These are phyloP conservation scores for Hanseniaspora valbyensis DNA, from an alignment of 805 yeast genomes.

Conservation along the genomic window DNA sequence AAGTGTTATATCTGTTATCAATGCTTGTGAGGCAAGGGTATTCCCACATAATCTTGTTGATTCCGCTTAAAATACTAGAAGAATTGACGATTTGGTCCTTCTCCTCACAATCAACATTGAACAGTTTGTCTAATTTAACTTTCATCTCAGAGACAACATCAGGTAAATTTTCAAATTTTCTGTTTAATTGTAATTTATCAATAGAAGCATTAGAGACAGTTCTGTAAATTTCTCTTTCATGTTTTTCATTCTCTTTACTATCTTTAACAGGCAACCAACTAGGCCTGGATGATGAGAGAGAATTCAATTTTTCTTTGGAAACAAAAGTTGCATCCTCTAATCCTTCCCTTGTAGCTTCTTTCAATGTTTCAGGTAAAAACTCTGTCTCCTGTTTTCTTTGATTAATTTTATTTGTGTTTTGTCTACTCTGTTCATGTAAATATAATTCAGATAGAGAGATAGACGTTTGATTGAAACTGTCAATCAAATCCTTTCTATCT, in stretches of 20 bases:
- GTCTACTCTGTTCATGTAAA: conserved; percentile 19
- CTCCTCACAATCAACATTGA: not conserved
- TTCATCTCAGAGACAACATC: conserved; percentile 25
- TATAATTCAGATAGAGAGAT: conserved; percentile 35
- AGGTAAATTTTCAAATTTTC: conserved; percentile 22
- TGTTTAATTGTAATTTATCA: conserved; percentile 26
- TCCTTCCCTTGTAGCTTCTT: conserved; percentile 31
- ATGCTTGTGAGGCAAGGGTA: conserved; percentile 18
- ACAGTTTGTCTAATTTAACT: conserved; percentile 22
- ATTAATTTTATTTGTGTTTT: not conserved
- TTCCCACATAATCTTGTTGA: conserved; percentile 27
- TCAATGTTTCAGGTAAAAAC: conserved; percentile 31
- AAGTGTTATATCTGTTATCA: conserved; percentile 1
- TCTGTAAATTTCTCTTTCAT: conserved; percentile 44
- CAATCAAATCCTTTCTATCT: conserved; percentile 15
- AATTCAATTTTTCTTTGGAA: conserved; percentile 48
- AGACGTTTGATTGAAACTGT: conserved; percentile 30
- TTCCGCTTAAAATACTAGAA: conserved; percentile 23
- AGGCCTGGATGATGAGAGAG: conserved; percentile 53
- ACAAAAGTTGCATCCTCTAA: conserved; percentile 51
- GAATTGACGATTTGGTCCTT: conserved; percentile 20
- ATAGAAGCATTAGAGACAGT: conserved; percentile 29
- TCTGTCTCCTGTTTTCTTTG: conserved; percentile 30
- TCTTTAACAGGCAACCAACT: conserved; percentile 62
- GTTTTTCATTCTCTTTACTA: conserved; percentile 40